phyloP scores from a whole-genome alignment of 768 basidiomycete genomes.

The Mycena amicta region DNA sequence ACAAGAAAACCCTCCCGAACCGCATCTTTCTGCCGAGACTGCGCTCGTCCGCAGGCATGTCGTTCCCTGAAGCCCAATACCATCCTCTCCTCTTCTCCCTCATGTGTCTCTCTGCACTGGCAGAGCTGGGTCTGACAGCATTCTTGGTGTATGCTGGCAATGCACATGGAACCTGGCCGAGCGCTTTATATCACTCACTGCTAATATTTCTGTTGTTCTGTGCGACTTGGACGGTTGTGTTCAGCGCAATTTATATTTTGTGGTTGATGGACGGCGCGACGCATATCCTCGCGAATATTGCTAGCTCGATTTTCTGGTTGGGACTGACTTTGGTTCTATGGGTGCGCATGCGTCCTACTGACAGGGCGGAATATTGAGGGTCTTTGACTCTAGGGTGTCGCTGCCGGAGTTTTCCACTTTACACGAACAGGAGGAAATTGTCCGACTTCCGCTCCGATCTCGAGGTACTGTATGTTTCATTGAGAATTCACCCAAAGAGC shows the following conservation, averaged over 20 bases:
- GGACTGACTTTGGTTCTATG: constrained; percentile 64
- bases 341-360: too few species aligned
- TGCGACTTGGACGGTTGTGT: constrained; percentile 75
- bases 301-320: constrained; percentile 78
- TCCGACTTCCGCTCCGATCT: constrained; percentile 51
- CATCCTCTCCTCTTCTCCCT: constrained; percentile 65
- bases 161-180: constrained; percentile 62
- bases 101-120: constrained; percentile 67
- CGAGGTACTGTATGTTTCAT: constrained; percentile 43
- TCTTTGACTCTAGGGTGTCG: constrained; percentile 53
- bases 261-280: constrained; percentile 70
- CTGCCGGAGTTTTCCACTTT: constrained; percentile 67
- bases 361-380: too few species aligned
- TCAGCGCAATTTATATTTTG: constrained; percentile 67
- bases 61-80: constrained; percentile 40
- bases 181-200: constrained; percentile 65
- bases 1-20: constrained; percentile 7
- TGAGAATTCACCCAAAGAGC: neutral
- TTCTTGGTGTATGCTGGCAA: constrained; percentile 74
- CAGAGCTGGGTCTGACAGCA: constrained; percentile 74
- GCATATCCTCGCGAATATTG: constrained; percentile 73
- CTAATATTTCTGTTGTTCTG: constrained; percentile 64
- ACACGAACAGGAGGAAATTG: constrained; percentile 66
- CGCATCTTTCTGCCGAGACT: constrained; percentile 4
- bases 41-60: constrained; percentile 12